Base-by-base conservation (phyloP, 2,329 filamentous ascomycete genomes). In the Aspergillus pseudoglaucus region DNA sequence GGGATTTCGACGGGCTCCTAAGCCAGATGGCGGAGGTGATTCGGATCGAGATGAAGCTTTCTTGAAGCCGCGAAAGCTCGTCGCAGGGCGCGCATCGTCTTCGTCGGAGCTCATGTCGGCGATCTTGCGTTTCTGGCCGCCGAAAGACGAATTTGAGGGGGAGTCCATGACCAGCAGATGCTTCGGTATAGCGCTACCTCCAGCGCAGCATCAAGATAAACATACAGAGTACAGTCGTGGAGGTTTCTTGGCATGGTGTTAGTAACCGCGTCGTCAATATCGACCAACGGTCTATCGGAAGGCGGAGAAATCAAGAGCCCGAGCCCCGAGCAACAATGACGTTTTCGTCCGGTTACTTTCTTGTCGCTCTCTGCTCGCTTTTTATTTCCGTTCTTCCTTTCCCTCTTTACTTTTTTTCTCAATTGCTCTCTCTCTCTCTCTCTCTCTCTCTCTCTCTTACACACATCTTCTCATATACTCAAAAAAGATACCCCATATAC, bases 51-150 rank as follows among this genome's bases (percentile, higher is more conserved):
- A 64, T 22, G 64, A 58, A 39, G 66, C 62, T 47, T 61, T 61
- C 15, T 59, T 57, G 48, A 72, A 72, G 10, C 63, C 61, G 25
- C 61, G 62, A 53, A 70, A 71, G 39, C 67, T 62, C 51, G 62
- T 62, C 10, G 63, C 54, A n/a, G 68, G 66, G 42, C 61, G 60
- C 30, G 54, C 49, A 38, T 62, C 62, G 49, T 65, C 66, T 45
- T 71, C 66, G 44, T 68, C 63, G 51, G 64, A 70, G 53, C 62
- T 68, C 60, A 69, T 66, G 32, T 70, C 66, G 58, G 56, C 58
- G 48, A 65, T 58, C 55, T 71, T 72, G 56, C 69, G 68, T 57
- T 72, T 72, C 37, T 66, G 65, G 47, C 67, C 66, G 46, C 61
- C 59, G 45, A 61, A 60, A n/a, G 63, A 57, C 12, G 61, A 56